Base-by-base conservation (phyloP, 2,329 filamentous ascomycete species). In the Hyphodiscus sp. region DNA sequence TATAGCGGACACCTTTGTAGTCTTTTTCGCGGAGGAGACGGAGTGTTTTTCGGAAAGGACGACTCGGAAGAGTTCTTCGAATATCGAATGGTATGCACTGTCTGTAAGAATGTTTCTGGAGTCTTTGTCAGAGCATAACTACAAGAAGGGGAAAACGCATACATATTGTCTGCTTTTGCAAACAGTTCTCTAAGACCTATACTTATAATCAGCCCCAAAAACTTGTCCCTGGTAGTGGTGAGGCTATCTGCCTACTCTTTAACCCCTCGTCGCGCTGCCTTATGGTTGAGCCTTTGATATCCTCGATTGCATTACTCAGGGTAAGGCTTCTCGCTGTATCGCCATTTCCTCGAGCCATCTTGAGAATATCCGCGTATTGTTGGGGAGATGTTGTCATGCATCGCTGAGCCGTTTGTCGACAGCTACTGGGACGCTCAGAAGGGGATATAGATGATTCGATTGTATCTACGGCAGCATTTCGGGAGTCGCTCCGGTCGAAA, bases 21-120 rank as follows among this genome's bases (percentile, higher is more conserved):
- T 76, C 50, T 76, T 78, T 53, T 75, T 78, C 13, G 76, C 76
- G 52, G 78, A 79, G 52, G 80, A 77, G 59, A 81, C 87, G 18
- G 71, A 67, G 10, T 82, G 75, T 66, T 89, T 90, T 61, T 96
- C 91, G 15, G 77, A 70, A 18, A 85, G 68, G 1, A 79, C 79
- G 65, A 78, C 85, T 51, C 80, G 78, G 65, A 96, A 96, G 2
- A 97, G 73, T 1, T 82, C 80, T 64, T 96, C 90, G 62, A 89
- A 89, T 44, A 96, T 83, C 55, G 81, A 80, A 65, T 94, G 86
- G 61, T 88, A 95, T n/a, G 80, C 80, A 66, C 87, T 88, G 66
- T 95, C 89, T 45, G 79, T 80, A 33, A 96, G 74, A 13, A 70
- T 64, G 42, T 29, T 46, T 18, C 23, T 46, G 20, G 9, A 46